Evolutionary conservation across 495 filamentous ascomycete species (phyloP).

Genomic region (Daldinia childiae): DNA sequence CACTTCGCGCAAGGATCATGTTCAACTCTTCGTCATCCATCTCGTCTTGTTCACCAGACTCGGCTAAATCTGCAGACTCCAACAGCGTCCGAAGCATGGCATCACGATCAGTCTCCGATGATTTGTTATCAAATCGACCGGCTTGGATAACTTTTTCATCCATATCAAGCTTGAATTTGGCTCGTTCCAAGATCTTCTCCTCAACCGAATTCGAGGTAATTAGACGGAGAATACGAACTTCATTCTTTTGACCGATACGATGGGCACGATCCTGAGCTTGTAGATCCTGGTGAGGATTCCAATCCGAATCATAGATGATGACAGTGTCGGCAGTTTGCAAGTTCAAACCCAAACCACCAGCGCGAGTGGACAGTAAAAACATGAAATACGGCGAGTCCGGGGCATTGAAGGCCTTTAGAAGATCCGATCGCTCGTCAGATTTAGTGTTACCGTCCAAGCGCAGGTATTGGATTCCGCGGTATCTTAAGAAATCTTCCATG

Average conservation of each 20-base stretch:
- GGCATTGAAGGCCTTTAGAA: constrained; percentile 88
- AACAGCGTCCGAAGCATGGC: constrained; percentile 91
- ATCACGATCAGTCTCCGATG: constrained; percentile 96
- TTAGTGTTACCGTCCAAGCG: constrained; percentile 97
- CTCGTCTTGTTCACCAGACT: constrained; percentile 81
- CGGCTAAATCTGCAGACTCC: constrained; percentile 90
- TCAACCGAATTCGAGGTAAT: constrained; percentile 98
- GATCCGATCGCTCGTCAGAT: constrained; percentile 93
- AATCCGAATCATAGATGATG: constrained; percentile 99
- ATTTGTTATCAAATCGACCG: constrained; percentile 99
- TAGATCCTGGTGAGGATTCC: constrained; percentile 99
- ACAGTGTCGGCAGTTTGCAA: constrained; percentile 97
- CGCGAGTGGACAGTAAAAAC: constrained; percentile 98
- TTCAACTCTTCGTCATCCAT: constrained; percentile 99
- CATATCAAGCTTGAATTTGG: constrained; percentile 98
- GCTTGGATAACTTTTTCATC: constrained; percentile 99
- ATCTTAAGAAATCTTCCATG: constrained; percentile 97
- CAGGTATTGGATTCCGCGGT: constrained; percentile 81
- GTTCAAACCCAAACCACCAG: constrained; percentile 96
- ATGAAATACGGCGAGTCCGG: constrained; percentile 93
- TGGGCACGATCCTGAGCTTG: constrained; percentile 99
- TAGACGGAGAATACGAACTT: constrained; percentile 92
- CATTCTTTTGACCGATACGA: constrained; percentile 99
- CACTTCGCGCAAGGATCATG: constrained; percentile 80
- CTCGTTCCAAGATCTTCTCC: constrained; percentile 97